phyloP scores from a whole-genome alignment of 345 rosid species.

The Brassica cretica region DNA sequence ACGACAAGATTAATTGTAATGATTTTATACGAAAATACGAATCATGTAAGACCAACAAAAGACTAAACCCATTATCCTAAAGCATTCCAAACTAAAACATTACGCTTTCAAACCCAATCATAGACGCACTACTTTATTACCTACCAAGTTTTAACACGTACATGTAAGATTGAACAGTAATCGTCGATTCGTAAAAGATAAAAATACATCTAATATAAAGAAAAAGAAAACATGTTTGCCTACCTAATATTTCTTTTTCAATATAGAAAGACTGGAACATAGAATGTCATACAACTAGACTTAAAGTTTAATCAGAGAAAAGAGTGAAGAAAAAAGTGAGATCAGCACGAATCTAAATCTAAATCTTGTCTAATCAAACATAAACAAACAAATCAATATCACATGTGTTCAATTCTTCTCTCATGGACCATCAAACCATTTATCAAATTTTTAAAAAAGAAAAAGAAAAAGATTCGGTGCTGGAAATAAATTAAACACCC shows the following conservation, averaged over 20 bases:
- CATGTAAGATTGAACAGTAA: conserved; percentile 17
- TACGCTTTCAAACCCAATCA: conserved; percentile 30
- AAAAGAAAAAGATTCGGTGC: conserved; percentile 9
- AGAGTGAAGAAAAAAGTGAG: conserved; percentile 27
- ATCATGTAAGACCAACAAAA: neutral
- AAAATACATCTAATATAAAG: neutral
- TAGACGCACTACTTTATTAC: conserved; percentile 8
- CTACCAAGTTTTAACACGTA: conserved; percentile 28
- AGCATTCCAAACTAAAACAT: conserved; percentile 16
- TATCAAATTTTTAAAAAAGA: neutral
- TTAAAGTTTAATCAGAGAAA: conserved; percentile 20
- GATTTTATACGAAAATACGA: neutral
- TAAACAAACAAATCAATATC: conserved; percentile 19
- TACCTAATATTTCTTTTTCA: conserved; percentile 6
- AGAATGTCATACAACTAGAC: conserved; percentile 15
- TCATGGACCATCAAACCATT: conserved; percentile 22
- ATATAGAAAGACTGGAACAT: neutral
- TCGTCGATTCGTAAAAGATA: conserved; percentile 7
- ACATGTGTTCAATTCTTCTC: conserved; percentile 25
- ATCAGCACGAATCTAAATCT: conserved; percentile 22
- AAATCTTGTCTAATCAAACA: conserved; percentile 16
- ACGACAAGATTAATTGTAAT: neutral
- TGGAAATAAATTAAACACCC: conserved; percentile 8
- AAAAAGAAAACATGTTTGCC: conserved; percentile 13
- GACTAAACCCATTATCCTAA: conserved; percentile 4